phyloP scores from a whole-genome alignment of 805 yeast genomes.

The Allodekkera sacchari region DNA sequence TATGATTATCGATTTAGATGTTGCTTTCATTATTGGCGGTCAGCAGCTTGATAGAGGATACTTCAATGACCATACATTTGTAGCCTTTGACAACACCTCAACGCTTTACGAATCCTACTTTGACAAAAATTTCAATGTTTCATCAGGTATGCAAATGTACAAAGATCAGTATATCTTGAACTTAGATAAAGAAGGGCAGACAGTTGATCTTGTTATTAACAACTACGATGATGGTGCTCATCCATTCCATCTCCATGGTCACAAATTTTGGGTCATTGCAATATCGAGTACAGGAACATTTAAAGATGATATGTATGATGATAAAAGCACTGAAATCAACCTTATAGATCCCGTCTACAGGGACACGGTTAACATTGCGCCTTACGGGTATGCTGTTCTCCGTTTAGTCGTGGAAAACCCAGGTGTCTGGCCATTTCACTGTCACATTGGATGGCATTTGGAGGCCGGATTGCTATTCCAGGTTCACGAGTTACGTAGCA shows the following conservation, averaged over 20 bases:
- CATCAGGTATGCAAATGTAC: slow-evolving; percentile 51
- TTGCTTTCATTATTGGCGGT: slow-evolving; percentile 9
- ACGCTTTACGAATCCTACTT: slow-evolving; percentile 79
- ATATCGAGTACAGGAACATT: slow-evolving; percentile 41
- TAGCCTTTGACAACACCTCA: slow-evolving; percentile 59
- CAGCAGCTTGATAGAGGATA: slow-evolving; percentile 10
- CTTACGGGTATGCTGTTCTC: slow-evolving; percentile 70
- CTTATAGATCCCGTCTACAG: slow-evolving; percentile 62
- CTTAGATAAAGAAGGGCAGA: slow-evolving; percentile 50
- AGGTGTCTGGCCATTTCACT: slow-evolving; percentile 94
- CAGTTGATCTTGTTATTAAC: slow-evolving; percentile 69
- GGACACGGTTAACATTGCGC: slow-evolving; percentile 65
- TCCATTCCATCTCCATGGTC: slow-evolving; percentile 93
- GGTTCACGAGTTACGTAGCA: slow-evolving; percentile 9
- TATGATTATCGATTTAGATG: slow-evolving; percentile 8
- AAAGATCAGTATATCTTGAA: slow-evolving; percentile 53
- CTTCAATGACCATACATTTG: slow-evolving; percentile 13
- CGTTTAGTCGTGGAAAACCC: slow-evolving; percentile 86
- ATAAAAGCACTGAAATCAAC: slow-evolving; percentile 6
- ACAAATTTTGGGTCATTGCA: slow-evolving; percentile 64
- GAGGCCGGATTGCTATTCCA: slow-evolving; percentile 14
- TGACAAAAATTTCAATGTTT: slow-evolving; percentile 31
- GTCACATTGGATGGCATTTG: slow-evolving; percentile 94
- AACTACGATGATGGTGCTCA: slow-evolving; percentile 81
- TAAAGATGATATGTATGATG: slow-evolving; percentile 39